phyloP scores from a whole-genome alignment of 176 grass and related monocot genomes.

The Luzula sylvatica region DNA sequence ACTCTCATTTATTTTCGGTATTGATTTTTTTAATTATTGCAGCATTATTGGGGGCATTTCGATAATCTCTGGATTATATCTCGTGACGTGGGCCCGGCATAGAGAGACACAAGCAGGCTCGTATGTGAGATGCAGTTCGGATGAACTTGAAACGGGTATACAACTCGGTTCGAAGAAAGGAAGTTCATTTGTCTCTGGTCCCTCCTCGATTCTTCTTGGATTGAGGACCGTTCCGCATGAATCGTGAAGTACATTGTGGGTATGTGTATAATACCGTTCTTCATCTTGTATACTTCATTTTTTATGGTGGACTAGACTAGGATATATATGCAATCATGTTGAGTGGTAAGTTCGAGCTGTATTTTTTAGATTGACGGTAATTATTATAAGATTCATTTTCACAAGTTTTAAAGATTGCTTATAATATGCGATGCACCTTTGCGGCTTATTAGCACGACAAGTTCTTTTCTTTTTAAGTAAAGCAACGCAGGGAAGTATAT shows the following conservation, averaged over 20 bases:
- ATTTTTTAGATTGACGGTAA: constrained; percentile 15
- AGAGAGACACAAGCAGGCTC: constrained; percentile 34
- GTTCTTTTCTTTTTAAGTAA: too few species aligned
- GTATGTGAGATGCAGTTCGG: constrained; percentile 35
- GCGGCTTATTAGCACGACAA: too few species aligned
- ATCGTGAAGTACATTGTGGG: constrained; percentile 23
- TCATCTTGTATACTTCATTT: constrained; percentile 11
- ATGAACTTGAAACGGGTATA: constrained; percentile 16
- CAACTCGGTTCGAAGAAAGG: constrained; percentile 30
- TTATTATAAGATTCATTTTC: constrained; percentile 17
- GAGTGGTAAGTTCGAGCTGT: background rate
- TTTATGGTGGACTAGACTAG: constrained; percentile 21
- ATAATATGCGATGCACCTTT: too few species aligned
- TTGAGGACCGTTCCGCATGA: constrained; percentile 49
- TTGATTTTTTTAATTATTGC: constrained; percentile 24
- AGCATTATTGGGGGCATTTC: constrained; percentile 88
- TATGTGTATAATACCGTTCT: constrained; percentile 6
- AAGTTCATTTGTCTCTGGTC: constrained; percentile 18
- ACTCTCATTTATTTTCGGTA: background rate
- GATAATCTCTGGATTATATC: constrained; percentile 70
- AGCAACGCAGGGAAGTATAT: too few species aligned
- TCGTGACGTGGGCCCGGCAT: constrained; percentile 75
- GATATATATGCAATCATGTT: constrained; percentile 5
- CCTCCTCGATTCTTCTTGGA: constrained; percentile 43
- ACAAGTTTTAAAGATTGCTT: constrained; percentile 3